Conservation (phyloP, 176 grass and related monocot genomes). For the Luzula sylvatica region DNA sequence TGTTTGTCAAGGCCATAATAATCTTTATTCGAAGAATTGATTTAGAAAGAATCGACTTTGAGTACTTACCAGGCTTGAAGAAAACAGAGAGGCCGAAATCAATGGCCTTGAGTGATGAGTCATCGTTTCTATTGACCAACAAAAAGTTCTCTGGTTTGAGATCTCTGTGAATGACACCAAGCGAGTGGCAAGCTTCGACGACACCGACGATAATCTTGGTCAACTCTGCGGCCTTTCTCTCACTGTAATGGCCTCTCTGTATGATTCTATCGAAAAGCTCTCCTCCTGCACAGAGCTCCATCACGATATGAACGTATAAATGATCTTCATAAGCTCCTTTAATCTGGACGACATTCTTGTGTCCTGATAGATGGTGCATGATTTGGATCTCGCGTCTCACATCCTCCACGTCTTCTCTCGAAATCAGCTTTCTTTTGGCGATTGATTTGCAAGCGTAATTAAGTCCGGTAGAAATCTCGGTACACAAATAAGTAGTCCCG, state of each 20-base stretch:
- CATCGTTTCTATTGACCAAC: conserved; percentile 73
- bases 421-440: conserved; percentile 94
- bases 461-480: conserved; percentile 49
- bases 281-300: conserved; percentile 88
- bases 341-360: conserved; percentile 79
- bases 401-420: conserved; percentile 80
- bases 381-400: conserved; percentile 99
- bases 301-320: conserved; percentile 87
- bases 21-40: too few species aligned
- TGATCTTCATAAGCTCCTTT: conserved; percentile 94
- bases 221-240: conserved; percentile 90
- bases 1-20: too few species aligned
- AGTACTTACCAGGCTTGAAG: conserved; percentile 74
- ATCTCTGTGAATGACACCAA: conserved; percentile 95
- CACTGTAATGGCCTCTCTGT: conserved; percentile 86
- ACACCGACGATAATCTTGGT: conserved; percentile 86
- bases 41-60: too few species aligned
- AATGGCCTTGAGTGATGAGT: conserved; percentile 85
- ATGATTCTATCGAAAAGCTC: conserved; percentile 99
- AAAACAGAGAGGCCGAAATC: conserved; percentile 97
- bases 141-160: conserved; percentile 98
- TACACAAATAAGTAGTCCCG: conserved; percentile 85
- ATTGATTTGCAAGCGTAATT: conserved; percentile 97
- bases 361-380: conserved; percentile 91
- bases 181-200: conserved; percentile 94